phyloP scores from a whole-genome alignment of 2,329 filamentous ascomycete species.

The Colletotrichum nymphaeae region DNA sequence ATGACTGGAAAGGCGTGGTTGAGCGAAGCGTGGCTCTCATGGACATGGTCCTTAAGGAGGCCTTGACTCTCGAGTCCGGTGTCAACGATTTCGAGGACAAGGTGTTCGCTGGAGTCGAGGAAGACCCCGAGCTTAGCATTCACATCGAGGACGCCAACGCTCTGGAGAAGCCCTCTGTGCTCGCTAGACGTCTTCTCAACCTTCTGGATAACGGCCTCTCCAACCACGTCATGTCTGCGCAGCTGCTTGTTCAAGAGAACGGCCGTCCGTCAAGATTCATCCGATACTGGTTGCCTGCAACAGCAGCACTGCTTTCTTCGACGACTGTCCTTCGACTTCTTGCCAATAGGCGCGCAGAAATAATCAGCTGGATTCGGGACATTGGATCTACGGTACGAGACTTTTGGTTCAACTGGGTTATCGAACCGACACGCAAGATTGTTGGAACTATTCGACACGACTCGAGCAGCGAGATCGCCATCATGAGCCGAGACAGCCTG shows the following conservation, averaged over 20 bases:
- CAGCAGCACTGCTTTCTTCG: slow-evolving; percentile 80
- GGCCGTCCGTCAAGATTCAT: slow-evolving; percentile 81
- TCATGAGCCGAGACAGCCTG: slow-evolving; percentile 94
- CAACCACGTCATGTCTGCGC: slow-evolving; percentile 69
- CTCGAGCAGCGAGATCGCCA: slow-evolving; percentile 90
- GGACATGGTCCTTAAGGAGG: slow-evolving; percentile 83
- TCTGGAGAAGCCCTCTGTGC: slow-evolving; percentile 63
- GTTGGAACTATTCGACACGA: slow-evolving; percentile 95
- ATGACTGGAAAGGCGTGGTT: slow-evolving; percentile 77
- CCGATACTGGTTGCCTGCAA: slow-evolving; percentile 89
- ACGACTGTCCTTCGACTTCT: slow-evolving; percentile 87
- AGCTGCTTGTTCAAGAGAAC: slow-evolving; percentile 68
- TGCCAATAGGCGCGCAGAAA: slow-evolving; percentile 78
- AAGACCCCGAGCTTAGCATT: slow-evolving; percentile 68
- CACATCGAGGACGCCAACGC: slow-evolving; percentile 59
- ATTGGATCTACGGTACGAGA: slow-evolving; percentile 83
- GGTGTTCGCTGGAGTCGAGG: slow-evolving; percentile 71
- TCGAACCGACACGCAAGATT: slow-evolving; percentile 85
- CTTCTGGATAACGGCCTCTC: slow-evolving; percentile 79
- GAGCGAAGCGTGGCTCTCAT: slow-evolving; percentile 86
- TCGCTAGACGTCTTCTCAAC: slow-evolving; percentile 74
- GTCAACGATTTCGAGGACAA: slow-evolving; percentile 74
- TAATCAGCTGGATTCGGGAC: slow-evolving; percentile 83
- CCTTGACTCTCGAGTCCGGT: slow-evolving; percentile 71
- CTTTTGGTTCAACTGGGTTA: slow-evolving; percentile 97